These are phyloP conservation scores for Schizothecium vesticola DNA, from an alignment of 495 filamentous ascomycete genomes.

Conservation along the genomic window DNA sequence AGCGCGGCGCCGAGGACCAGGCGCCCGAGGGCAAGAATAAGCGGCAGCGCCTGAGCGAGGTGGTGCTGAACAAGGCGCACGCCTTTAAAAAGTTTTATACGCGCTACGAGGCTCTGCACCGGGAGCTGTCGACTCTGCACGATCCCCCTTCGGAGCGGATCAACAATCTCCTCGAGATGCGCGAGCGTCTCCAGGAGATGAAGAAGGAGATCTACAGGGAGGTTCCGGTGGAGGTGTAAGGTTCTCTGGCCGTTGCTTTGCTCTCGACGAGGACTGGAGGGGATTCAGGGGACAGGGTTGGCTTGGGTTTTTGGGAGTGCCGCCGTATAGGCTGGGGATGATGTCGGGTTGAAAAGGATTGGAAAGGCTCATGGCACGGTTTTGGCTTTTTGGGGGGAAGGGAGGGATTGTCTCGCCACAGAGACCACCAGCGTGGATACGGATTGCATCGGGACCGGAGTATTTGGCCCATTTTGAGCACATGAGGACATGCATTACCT, in stretches of 20 bases:
- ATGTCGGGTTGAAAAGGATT: neutral
- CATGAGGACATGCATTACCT: neutral
- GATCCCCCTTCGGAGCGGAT: constrained; percentile 53
- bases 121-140: constrained; percentile 47
- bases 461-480: neutral
- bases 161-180: constrained; percentile 55
- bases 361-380: neutral
- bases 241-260: neutral
- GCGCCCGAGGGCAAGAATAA: constrained; percentile 28
- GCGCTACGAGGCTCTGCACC: constrained; percentile 58
- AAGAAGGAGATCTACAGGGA: constrained; percentile 62
- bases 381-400: neutral
- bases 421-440: neutral
- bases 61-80: constrained; percentile 49
- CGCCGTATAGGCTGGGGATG: neutral
- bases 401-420: neutral
- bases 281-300: neutral
- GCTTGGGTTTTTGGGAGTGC: neutral
- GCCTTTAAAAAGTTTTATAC: constrained; percentile 58
- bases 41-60: constrained; percentile 33
- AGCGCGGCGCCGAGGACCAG: constrained; percentile 32
- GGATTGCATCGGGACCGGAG: neutral
- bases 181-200: constrained; percentile 52
- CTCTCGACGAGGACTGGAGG: neutral
- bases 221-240: constrained; percentile 2